These are phyloP conservation scores for Colletotrichum eremochloae DNA, from an alignment of 2,329 filamentous ascomycete species.

Conservation along the genomic window DNA sequence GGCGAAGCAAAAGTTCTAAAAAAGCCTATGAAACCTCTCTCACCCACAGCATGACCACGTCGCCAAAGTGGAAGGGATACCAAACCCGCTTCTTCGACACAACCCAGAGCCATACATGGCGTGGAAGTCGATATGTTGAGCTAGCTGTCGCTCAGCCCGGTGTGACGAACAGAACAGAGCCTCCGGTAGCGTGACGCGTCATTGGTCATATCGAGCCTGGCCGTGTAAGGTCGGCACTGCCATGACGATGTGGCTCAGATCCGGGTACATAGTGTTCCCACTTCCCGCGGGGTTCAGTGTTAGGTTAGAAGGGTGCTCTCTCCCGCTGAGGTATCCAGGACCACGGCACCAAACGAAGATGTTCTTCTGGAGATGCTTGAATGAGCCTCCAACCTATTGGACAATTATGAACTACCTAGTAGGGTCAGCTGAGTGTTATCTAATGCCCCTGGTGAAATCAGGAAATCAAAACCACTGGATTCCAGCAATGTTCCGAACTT, in stretches of 20 bases:
- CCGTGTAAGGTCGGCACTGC: neutral
- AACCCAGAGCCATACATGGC: neutral
- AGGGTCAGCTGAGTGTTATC: too few species aligned
- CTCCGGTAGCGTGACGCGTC: slow-evolving; percentile 17
- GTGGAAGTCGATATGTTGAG: neutral
- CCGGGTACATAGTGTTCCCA: slow-evolving; percentile 11
- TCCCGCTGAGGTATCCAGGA: too few species aligned
- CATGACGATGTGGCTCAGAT: slow-evolving; percentile 25
- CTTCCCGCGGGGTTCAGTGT: slow-evolving; percentile 8
- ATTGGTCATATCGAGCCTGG: neutral
- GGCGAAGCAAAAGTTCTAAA: neutral
- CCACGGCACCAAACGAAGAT: too few species aligned
- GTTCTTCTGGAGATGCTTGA: too few species aligned
- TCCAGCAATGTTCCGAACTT: too few species aligned
- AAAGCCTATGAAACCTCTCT: neutral
- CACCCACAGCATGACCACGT: neutral
- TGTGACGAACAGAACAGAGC: neutral
- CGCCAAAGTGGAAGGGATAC: neutral
- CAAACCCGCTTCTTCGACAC: neutral
- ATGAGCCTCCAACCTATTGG: too few species aligned
- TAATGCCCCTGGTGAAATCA: too few species aligned
- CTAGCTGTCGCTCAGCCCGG: neutral
- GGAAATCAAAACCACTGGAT: too few species aligned
- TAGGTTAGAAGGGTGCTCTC: too few species aligned
- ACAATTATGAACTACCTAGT: too few species aligned